A percentile compares a stretch with the other conserved stretches of the same genome.
Evolutionary conservation across 75 land plant genomes (phyloP).

Genomic region (Chamaecyparis obtusa): DNA sequence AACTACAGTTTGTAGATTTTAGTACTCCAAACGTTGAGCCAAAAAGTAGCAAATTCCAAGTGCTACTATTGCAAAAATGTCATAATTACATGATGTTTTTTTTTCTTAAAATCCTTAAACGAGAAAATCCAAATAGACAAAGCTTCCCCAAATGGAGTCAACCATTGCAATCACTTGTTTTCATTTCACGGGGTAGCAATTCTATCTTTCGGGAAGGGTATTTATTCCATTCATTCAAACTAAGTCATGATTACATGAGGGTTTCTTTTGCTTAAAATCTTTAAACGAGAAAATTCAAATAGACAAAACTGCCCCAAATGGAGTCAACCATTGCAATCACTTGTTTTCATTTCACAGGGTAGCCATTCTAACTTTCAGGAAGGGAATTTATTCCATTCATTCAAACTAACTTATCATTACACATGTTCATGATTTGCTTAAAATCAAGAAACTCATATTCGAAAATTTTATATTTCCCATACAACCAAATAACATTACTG

Average conservation of each 20-base stretch:
- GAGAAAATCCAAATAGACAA: neutral
- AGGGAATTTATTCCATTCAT: neutral
- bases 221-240: neutral
- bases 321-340: neutral
- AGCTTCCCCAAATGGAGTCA: neutral
- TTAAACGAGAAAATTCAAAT: neutral
- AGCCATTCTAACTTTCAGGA: too few relatives aligned
- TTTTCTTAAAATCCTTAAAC: neutral
- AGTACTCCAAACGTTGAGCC: neutral
- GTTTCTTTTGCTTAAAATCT: neutral
- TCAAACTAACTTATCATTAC: neutral
- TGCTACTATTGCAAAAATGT: neutral
- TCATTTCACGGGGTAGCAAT: too few relatives aligned
- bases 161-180: neutral
- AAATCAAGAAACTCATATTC: neutral
- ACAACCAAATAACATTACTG: neutral
- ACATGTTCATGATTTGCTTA: neutral
- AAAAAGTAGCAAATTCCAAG: neutral
- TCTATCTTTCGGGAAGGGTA: neutral
- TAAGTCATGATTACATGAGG: neutral
- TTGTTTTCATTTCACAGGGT: neutral
- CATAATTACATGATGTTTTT: neutral
- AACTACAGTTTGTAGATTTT: neutral
- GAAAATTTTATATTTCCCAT: neutral
- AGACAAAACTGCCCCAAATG: neutral